Conservation (phyloP, 768 basidiomycete genomes). For the Rhizopogon salebrosus region DNA sequence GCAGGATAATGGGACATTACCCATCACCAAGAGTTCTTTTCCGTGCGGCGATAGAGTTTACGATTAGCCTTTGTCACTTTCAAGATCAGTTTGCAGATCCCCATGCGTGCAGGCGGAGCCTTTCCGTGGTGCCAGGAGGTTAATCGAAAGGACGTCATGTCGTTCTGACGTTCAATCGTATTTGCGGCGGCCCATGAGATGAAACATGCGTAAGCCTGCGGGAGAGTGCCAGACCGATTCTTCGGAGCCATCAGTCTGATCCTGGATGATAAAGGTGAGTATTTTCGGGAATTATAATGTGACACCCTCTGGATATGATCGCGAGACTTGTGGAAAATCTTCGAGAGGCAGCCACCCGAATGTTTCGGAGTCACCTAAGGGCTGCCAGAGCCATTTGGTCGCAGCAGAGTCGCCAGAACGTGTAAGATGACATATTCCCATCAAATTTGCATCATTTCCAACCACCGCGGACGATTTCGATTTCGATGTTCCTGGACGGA, state of each 20-base stretch:
- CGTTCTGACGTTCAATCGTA: slow-evolving; percentile 3
- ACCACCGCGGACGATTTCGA: background rate
- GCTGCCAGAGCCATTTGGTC: background rate
- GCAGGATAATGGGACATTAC: slow-evolving; percentile 45
- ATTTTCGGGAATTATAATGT: slow-evolving; percentile 11
- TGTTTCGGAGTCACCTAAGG: background rate
- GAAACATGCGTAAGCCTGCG: slow-evolving; percentile 14
- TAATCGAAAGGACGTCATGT: slow-evolving; percentile 10
- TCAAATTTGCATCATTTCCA: background rate
- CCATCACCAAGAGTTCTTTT: background rate
- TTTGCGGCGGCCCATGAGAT: slow-evolving; percentile 9
- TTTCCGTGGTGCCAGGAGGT: slow-evolving; percentile 10
- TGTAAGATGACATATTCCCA: background rate
- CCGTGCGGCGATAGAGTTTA: slow-evolving; percentile 25
- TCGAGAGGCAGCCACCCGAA: background rate
- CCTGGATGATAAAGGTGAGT: slow-evolving; percentile 13
- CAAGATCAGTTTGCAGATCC: slow-evolving; percentile 13
- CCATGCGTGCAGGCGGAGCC: slow-evolving; percentile 13
- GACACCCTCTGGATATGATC: slow-evolving; percentile 22
- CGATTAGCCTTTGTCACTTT: slow-evolving; percentile 29
- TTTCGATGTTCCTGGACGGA: background rate
- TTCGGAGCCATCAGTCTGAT: slow-evolving; percentile 19
- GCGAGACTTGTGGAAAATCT: slow-evolving; percentile 11
- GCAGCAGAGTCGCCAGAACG: background rate
- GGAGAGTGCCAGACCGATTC: slow-evolving; percentile 9